Percentiles rank a stretch among this genome's conserved stretches.
phyloP scores from a whole-genome alignment of 257 asterid genomes.

The Solanum pinnatisectum region DNA sequence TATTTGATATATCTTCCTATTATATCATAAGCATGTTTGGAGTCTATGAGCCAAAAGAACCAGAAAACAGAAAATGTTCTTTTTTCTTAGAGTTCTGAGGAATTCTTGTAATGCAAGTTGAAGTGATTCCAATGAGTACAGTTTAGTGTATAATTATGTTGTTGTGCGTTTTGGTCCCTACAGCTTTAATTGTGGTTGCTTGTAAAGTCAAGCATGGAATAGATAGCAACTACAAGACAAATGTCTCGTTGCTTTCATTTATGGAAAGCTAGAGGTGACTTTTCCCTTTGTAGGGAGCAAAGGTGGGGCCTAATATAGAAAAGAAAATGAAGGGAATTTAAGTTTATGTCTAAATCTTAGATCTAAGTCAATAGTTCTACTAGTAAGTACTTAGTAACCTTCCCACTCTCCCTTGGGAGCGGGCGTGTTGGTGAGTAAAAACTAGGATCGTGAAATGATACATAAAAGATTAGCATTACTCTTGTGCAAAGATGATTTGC shows the following conservation, averaged over 20 bases:
- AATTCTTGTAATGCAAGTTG: conserved; percentile 13
- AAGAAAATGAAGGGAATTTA: not conserved
- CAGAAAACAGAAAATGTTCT: not conserved
- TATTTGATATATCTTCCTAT: not conserved
- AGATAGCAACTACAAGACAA: not conserved
- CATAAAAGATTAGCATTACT: not conserved
- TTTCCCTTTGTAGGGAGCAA: not conserved
- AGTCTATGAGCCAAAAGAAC: not conserved
- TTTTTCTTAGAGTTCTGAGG: not conserved
- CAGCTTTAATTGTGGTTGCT: conserved; percentile 11
- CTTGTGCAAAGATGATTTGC: not conserved
- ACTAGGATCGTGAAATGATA: not conserved
- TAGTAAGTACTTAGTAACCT: not conserved
- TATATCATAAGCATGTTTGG: not conserved
- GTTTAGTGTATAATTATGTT: not conserved
- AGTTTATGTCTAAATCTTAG: not conserved
- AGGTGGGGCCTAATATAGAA: not conserved
- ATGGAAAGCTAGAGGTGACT: not conserved
- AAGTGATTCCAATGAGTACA: not conserved
- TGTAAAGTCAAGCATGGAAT: conserved; percentile 10
- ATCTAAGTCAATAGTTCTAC: not conserved
- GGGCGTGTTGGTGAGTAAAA: not conserved
- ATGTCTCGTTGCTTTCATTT: not conserved
- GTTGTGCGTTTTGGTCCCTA: not conserved
- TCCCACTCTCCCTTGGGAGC: not conserved